These are phyloP conservation scores for Candida mesenterica DNA, from an alignment of 1,139 yeast genomes.

Conservation along the genomic window DNA sequence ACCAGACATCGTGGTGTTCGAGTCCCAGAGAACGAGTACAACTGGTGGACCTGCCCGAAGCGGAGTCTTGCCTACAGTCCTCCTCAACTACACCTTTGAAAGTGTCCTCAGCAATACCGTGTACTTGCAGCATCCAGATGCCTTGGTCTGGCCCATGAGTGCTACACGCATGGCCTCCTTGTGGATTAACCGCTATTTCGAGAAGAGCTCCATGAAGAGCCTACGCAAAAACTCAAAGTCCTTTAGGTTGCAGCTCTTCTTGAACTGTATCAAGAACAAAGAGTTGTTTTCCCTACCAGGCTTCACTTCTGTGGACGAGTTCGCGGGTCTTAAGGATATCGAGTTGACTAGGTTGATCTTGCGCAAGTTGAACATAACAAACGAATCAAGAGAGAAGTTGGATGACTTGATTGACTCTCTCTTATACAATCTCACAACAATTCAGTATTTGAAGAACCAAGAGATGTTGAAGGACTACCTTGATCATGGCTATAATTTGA, in stretches of 20 bases:
- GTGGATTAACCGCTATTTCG: constrained; percentile 37
- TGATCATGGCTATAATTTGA: constrained; percentile 9
- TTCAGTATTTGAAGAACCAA: constrained; percentile 23
- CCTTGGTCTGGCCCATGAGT: constrained; percentile 31
- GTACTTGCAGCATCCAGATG: constrained; percentile 15
- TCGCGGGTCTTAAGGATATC: constrained; percentile 6
- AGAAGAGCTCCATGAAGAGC: constrained; percentile 13
- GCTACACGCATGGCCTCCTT: constrained; percentile 37
- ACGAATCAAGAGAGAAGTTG: constrained; percentile 20
- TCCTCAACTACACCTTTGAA: constrained; percentile 37
- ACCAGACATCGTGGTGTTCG: constrained; percentile 31
- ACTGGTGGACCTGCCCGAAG: constrained; percentile 5
- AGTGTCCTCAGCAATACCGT: constrained; percentile 28
- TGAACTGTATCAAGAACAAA: constrained; percentile 6
- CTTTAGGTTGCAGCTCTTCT: constrained; percentile 21
- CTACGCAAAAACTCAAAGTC: constrained; percentile 18
- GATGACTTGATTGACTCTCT: constrained; percentile 44
- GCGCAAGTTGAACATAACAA: constrained; percentile 11
- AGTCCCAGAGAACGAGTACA: constrained; percentile 35
- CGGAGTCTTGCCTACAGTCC: constrained; percentile 33
- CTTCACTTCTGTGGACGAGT: not conserved
- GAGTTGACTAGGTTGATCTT: constrained; percentile 8
- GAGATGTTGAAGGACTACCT: constrained; percentile 6
- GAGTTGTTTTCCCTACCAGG: constrained; percentile 2
- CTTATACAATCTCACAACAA: constrained; percentile 32